Percentiles rank a stretch among this genome's conserved stretches.
These are phyloP conservation scores for Lactarius sp. DNA, from an alignment of 768 basidiomycete genomes.

Conservation along the genomic window DNA sequence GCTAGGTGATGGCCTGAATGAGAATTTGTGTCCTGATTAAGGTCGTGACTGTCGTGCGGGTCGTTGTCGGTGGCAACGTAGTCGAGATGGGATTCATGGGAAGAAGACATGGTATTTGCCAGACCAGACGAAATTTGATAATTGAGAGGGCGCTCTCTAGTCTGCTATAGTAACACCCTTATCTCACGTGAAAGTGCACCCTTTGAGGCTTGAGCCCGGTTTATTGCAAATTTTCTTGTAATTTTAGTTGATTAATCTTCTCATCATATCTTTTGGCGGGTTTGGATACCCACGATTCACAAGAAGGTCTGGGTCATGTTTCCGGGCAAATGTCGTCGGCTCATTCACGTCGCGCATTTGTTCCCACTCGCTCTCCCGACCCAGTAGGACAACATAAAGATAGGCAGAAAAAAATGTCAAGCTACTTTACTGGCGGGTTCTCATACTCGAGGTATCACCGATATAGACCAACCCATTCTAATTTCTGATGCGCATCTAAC, in stretches of 20 bases:
- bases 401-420: slow-evolving; percentile 9
- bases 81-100: not conserved
- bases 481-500: not conserved
- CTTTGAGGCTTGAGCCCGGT: too few relatives aligned
- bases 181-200: too few relatives aligned
- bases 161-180: not conserved
- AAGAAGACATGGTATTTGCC: slow-evolving; percentile 9
- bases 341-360: slow-evolving; percentile 1
- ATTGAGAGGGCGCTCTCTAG: not conserved
- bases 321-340: slow-evolving; percentile 14
- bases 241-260: not conserved
- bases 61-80: not conserved
- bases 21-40: not conserved
- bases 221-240: too few relatives aligned
- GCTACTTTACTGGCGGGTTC: slow-evolving; percentile 11
- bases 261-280: not conserved
- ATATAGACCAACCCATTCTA: not conserved
- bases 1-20: slow-evolving; percentile 1
- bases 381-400: slow-evolving; percentile 5
- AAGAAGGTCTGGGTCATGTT: slow-evolving; percentile 6
- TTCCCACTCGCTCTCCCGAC: slow-evolving; percentile 1
- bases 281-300: not conserved
- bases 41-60: slow-evolving; percentile 15
- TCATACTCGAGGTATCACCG: slow-evolving; percentile 17
- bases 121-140: not conserved